These are phyloP conservation scores for Fraxinus latifolia DNA, from an alignment of 305 asterid genomes.

Conservation along the genomic window DNA sequence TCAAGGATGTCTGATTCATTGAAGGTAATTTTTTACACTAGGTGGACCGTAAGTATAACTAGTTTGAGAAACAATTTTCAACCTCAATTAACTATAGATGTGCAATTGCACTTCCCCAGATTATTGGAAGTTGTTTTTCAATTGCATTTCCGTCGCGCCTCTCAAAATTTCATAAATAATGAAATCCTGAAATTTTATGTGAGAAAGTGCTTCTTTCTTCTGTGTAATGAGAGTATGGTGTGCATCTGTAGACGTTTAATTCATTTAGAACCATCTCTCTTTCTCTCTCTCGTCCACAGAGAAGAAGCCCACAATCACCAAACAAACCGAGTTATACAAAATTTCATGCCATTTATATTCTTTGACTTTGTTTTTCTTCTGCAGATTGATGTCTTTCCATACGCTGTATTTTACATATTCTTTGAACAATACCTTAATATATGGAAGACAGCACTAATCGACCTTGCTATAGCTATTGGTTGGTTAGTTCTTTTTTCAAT, in stretches of 20 bases:
- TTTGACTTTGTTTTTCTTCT: constrained; percentile 23
- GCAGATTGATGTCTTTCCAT: constrained; percentile 91
- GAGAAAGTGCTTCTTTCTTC: not conserved
- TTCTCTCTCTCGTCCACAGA: too few species aligned
- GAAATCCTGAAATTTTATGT: not conserved
- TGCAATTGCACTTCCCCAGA: not conserved
- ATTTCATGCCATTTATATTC: constrained; percentile 8
- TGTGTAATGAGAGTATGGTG: not conserved
- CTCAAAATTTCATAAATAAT: not conserved
- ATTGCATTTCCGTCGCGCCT: not conserved
- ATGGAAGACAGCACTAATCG: constrained; percentile 86
- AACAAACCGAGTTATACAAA: not conserved
- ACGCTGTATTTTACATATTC: constrained; percentile 82
- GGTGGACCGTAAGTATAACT: not conserved
- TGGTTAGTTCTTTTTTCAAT: constrained; percentile 25
- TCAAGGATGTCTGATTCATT: constrained; percentile 69
- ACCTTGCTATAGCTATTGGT: constrained; percentile 90
- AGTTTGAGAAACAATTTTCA: not conserved
- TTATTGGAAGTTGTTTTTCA: not conserved
- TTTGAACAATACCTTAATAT: constrained; percentile 91
- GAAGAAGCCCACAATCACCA: not conserved
- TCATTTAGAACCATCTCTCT: not conserved
- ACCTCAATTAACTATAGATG: not conserved
- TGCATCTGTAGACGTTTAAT: not conserved
- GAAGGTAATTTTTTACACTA: constrained; percentile 44